Evolutionary conservation across 495 filamentous ascomycete genomes (phyloP).

Genomic region (Talaromyces thailandensis): DNA sequence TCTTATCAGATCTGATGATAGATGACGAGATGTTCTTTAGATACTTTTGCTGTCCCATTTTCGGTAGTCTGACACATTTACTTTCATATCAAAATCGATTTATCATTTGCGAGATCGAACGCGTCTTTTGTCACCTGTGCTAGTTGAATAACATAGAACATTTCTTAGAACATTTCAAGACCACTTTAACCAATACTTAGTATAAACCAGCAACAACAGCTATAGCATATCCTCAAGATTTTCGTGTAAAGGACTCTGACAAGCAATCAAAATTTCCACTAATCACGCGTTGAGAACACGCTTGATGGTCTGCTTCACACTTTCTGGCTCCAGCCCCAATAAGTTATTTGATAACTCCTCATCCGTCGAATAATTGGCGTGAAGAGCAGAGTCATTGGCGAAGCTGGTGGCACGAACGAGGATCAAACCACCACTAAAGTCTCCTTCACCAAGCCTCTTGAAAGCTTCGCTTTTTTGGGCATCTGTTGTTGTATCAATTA

Average conservation of each 20-base stretch:
- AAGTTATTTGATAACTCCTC: constrained; percentile 18
- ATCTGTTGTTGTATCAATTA: constrained; percentile 21
- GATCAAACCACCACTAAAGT: constrained; percentile 21
- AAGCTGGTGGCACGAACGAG: constrained; percentile 21
- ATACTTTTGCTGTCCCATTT: background rate
- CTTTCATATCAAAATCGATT: background rate
- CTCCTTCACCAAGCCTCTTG: constrained; percentile 25
- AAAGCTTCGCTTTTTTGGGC: constrained; percentile 16
- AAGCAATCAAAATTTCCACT: background rate
- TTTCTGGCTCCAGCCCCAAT: constrained; percentile 20
- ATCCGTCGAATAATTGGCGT: constrained; percentile 20
- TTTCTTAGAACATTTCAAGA: background rate
- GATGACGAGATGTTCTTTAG: background rate
- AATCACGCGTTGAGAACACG: constrained; percentile 1
- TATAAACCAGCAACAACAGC: background rate
- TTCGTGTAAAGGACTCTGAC: background rate
- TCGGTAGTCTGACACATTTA: background rate
- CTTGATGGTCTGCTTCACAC: constrained; percentile 19
- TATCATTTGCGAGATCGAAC: background rate
- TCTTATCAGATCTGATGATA: background rate
- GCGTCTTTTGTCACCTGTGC: background rate
- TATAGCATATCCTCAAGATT: background rate
- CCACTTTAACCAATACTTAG: background rate
- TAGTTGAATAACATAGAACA: background rate
- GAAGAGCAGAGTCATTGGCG: constrained; percentile 15